Evolutionary conservation across 306 rosid genomes (phyloP), one percentile per base, ranked within the genome.

Genomic region (Glycine tomentella): DNA sequence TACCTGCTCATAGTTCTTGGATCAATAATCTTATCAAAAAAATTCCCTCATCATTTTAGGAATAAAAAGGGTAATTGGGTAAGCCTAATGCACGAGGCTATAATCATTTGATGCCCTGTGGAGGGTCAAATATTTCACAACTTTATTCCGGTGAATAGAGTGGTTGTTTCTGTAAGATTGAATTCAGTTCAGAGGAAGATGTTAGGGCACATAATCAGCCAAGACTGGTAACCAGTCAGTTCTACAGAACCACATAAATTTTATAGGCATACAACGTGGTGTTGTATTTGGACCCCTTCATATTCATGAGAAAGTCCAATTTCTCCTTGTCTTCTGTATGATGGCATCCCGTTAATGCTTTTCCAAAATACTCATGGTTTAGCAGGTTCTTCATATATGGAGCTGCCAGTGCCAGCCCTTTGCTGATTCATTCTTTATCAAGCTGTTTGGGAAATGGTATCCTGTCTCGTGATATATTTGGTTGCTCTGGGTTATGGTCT

Each of bases 131-230:
- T 50, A 50, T 77, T 38, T 50, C 40, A 15, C 46, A 42, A 64
- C 81, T 50, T 16, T 8, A 34, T 49, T 40, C n/a, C 0, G 6
- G 75, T 13, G 31, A 17, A 14, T 20, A 40, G 56, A 10, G 68
- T 17, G 74, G 46, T 49, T 20, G 34, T 40, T 52, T 62, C 20
- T 64, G 81, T 52, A 9, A 64, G 44, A 33, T 49, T 61, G 63
- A 48, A 3, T 15, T 63, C 9, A 62, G 68, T 62, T 10, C 3
- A 34, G 45, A 11, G 69, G 17, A 4, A 25, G 4, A 11, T 33
- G 46, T 62, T 11, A 33, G 44, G 42, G n/a, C 44, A 62, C 34
- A 62, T 33, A 62, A 62, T 62, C 69, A 12, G 4, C n/a, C 15
- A 10, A 62, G 14, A 40, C 44, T 40, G 44, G 7, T 40, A 4